Evolutionary conservation across 768 basidiomycete genomes (phyloP).

Genomic region (Ramaria sp.): DNA sequence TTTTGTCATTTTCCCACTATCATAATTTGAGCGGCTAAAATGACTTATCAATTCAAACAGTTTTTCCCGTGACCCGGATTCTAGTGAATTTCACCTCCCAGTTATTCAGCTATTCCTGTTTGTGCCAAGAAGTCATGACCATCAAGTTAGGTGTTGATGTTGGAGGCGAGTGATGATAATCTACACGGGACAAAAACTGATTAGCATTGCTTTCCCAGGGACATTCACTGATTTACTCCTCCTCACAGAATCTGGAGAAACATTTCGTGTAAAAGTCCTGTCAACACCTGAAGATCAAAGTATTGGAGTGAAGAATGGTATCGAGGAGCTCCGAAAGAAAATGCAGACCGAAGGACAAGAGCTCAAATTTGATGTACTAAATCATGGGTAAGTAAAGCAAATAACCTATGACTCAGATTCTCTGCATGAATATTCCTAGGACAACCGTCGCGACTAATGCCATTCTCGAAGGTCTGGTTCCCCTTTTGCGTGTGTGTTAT

Average conservation of each 20-base stretch:
- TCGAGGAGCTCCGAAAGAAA: slow-evolving; percentile 14
- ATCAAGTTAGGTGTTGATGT: neutral
- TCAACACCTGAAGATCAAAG: slow-evolving; percentile 22
- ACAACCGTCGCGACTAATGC: slow-evolving; percentile 23
- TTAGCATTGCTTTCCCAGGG: neutral
- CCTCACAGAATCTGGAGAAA: slow-evolving; percentile 17
- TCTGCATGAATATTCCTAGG: slow-evolving; percentile 5
- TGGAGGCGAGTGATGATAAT: neutral
- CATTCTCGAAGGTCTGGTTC: slow-evolving; percentile 17
- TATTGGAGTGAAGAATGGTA: slow-evolving; percentile 18
- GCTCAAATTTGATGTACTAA: neutral
- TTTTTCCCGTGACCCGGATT: no score
- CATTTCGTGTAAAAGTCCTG: slow-evolving; percentile 19
- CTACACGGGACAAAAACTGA: neutral
- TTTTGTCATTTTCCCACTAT: no score
- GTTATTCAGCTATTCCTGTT: no score
- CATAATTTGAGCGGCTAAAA: no score
- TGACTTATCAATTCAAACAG: no score
- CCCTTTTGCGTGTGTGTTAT: neutral
- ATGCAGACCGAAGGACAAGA: neutral
- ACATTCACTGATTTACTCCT: slow-evolving; percentile 19
- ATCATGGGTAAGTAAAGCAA: neutral
- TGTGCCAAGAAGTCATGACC: neutral
- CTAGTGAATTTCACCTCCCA: no score
- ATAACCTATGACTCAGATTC: neutral